phyloP scores from a whole-genome alignment of 225 moss, liverwort and hornwort species.

The Bryum argenteum region DNA sequence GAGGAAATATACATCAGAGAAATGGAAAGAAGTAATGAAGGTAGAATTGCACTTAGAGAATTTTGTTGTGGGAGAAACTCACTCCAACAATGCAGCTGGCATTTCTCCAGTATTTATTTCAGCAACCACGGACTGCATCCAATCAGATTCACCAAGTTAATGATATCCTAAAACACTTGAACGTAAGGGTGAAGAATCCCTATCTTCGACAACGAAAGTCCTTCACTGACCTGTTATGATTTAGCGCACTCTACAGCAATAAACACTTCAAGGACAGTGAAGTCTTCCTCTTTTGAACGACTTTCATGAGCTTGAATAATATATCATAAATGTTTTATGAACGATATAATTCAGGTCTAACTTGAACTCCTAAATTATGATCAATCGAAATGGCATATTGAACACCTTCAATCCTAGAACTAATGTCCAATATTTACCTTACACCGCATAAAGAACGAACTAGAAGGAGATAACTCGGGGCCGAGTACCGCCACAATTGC shows the following conservation, averaged over 20 bases:
- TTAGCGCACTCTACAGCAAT: neutral
- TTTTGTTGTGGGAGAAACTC: constrained; percentile 40
- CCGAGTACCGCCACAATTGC: constrained; percentile 97
- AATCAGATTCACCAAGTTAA: constrained; percentile 25
- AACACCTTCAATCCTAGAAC: no score
- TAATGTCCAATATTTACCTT: constrained; percentile 50
- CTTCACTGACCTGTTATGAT: constrained; percentile 12
- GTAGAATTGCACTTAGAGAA: neutral
- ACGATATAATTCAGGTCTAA: no score
- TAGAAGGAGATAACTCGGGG: constrained; percentile 92
- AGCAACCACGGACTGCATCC: constrained; percentile 86
- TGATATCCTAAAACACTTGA: neutral
- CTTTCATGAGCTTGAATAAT: no score
- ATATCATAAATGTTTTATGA: no score
- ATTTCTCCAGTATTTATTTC: constrained; percentile 89
- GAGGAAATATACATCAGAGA: constrained; percentile 15
- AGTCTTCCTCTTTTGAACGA: no score
- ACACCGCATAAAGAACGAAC: constrained; percentile 94
- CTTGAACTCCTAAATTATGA: no score
- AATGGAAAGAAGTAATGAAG: constrained; percentile 14
- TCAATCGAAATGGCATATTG: no score
- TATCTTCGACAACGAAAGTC: neutral
- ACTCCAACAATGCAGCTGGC: constrained; percentile 94
- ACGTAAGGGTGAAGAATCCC: neutral
- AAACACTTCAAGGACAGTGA: no score